These are phyloP conservation scores for Penicillium alfredii DNA, from an alignment of 495 filamentous ascomycete genomes.

Conservation along the genomic window DNA sequence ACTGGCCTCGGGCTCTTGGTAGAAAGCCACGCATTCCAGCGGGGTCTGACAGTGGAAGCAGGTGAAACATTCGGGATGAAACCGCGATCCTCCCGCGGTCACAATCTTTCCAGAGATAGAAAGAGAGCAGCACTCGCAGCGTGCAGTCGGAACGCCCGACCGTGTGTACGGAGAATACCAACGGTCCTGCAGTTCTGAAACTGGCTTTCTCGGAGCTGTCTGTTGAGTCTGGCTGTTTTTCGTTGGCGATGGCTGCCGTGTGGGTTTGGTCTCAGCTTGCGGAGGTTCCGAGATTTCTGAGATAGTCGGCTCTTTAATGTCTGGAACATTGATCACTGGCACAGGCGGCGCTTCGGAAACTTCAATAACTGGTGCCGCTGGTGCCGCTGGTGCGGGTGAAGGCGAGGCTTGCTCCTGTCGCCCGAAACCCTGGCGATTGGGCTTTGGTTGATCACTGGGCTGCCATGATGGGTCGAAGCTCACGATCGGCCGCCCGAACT, in stretches of 20 bases:
- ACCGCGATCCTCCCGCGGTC: constrained; percentile 70
- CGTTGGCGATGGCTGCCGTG: constrained; percentile 22
- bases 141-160: constrained; percentile 60
- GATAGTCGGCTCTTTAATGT: constrained; percentile 39
- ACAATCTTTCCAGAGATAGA: constrained; percentile 89
- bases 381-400: constrained; percentile 34
- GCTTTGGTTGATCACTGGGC: constrained; percentile 40
- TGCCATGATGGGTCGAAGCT: constrained; percentile 84
- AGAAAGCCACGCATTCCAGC: constrained; percentile 94
- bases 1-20: constrained; percentile 73
- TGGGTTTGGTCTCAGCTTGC: constrained; percentile 3
- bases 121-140: constrained; percentile 75
- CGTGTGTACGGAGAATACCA: constrained; percentile 42
- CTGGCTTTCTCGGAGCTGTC: constrained; percentile 17
- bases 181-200: constrained; percentile 23
- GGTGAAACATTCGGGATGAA: constrained; percentile 89
- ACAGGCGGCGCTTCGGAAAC: constrained; percentile 48
- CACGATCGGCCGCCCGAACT: constrained; percentile 80
- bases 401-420: too few species aligned
- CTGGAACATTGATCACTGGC: constrained; percentile 60
- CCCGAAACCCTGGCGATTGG: constrained; percentile 12
- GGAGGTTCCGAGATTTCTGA: constrained; percentile 25
- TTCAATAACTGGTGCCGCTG: constrained; percentile 31
- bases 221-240: constrained; percentile 13
- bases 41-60: constrained; percentile 83